phyloP scores from a whole-genome alignment of 192 early-diverging fungal genomes.

The Entophlyctis luteolus region DNA sequence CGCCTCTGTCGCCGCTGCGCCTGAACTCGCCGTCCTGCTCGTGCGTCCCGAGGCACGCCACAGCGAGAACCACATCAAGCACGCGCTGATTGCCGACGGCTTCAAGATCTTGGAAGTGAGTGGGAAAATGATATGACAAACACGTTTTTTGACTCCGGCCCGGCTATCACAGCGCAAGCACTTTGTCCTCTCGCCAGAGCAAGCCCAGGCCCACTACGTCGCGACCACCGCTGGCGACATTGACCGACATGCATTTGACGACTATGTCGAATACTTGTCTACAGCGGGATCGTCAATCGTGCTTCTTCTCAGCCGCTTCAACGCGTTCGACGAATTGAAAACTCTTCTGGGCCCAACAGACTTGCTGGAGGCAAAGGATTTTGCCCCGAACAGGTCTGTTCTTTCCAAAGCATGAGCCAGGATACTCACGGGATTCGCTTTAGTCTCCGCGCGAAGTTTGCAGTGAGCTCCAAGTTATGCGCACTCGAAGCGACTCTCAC shows the following conservation, averaged over 20 bases:
- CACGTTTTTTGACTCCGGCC: background rate
- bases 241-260: conserved; percentile 29
- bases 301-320: conserved; percentile 31
- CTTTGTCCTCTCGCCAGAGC: conserved; percentile 33
- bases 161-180: conserved; percentile 26
- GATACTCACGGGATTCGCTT: too few species aligned
- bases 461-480: background rate
- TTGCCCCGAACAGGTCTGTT: conserved; percentile 39
- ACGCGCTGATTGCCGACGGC: conserved; percentile 33
- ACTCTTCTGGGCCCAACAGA: conserved; percentile 32
- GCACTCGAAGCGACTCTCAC: conserved; percentile 37
- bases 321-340: conserved; percentile 31
- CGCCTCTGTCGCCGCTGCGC: too few species aligned
- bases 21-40: conserved; percentile 39
- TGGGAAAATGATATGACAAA: background rate
- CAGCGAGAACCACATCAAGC: conserved; percentile 35
- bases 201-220: conserved; percentile 39
- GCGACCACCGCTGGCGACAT: conserved; percentile 18
- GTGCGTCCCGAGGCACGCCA: conserved; percentile 37
- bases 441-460: conserved; percentile 19
- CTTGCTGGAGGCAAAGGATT: conserved; percentile 21
- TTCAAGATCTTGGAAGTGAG: conserved; percentile 46
- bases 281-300: conserved; percentile 34
- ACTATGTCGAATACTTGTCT: conserved; percentile 28
- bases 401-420: too few species aligned